Evolutionary conservation across 176 grass and related monocot genomes (phyloP).

Genomic region (Carex parvula): DNA sequence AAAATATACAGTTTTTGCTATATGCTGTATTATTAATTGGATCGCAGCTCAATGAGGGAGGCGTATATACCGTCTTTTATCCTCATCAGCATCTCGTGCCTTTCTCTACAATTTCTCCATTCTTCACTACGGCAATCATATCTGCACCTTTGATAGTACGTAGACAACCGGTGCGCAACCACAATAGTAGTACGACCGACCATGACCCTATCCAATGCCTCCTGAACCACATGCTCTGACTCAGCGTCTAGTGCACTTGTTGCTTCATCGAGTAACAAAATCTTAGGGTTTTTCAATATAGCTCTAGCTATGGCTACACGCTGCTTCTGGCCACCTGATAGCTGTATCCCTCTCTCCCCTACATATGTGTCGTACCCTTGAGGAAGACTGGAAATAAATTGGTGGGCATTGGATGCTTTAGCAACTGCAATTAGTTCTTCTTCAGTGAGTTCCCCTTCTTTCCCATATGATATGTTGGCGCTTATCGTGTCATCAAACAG

Average conservation of each 20-base stretch:
- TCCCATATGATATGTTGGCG: constrained; percentile 48
- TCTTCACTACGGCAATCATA: constrained; percentile 36
- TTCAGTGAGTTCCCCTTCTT: constrained; percentile 34
- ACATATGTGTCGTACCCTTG: constrained; percentile 35
- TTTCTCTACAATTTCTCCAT: constrained; percentile 36
- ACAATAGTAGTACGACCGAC: constrained; percentile 31
- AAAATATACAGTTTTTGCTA: constrained; percentile 11
- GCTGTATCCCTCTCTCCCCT: constrained; percentile 42
- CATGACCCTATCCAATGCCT: constrained; percentile 41
- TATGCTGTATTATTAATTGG: neutral
- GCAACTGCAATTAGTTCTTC: constrained; percentile 34
- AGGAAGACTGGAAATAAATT: constrained; percentile 51
- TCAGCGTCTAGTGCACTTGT: constrained; percentile 57
- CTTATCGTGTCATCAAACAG: constrained; percentile 43
- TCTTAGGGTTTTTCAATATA: constrained; percentile 48
- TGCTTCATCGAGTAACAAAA: constrained; percentile 60
- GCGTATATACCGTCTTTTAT: constrained; percentile 32
- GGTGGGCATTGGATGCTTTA: constrained; percentile 38
- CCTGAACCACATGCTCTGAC: constrained; percentile 43
- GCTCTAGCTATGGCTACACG: constrained; percentile 54
- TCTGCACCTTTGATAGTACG: constrained; percentile 35
- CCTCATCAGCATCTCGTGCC: constrained; percentile 31
- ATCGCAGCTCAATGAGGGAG: constrained; percentile 34
- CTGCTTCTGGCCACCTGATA: constrained; percentile 60
- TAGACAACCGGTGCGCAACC: constrained; percentile 39